Conservation (phyloP, 2,329 filamentous ascomycete genomes). For the Aspergillus glaucus region DNA sequence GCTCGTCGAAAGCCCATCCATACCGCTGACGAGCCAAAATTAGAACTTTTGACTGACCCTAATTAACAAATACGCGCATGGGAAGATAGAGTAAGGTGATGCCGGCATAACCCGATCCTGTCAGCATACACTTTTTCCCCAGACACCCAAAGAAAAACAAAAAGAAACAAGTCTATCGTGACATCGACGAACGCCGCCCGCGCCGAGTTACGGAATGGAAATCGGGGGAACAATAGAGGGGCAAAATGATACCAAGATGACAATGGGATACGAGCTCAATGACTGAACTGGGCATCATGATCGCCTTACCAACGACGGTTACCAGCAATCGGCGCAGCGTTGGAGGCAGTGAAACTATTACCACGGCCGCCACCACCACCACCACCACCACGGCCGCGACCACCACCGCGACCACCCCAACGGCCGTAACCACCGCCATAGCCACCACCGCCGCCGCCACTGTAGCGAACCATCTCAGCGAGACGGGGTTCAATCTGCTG, state of each 20-base stretch:
- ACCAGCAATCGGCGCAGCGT: slow-evolving; percentile 52
- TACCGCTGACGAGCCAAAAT: slow-evolving; percentile 1
- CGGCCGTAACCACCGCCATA: slow-evolving; percentile 45
- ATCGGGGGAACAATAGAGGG: slow-evolving; percentile 6
- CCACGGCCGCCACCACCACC: slow-evolving; percentile 44
- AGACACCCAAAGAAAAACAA: not conserved
- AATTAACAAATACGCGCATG: not conserved
- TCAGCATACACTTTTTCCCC: not conserved
- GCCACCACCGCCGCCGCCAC: slow-evolving; percentile 75
- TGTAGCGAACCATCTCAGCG: slow-evolving; percentile 89
- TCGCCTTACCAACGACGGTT: slow-evolving; percentile 51
- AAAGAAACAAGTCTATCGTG: slow-evolving; percentile 31
- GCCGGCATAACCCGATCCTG: not conserved
- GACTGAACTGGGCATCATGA: slow-evolving; percentile 15
- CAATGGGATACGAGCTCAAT: slow-evolving; percentile 22
- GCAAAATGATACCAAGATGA: slow-evolving; percentile 23
- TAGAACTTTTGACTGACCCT: slow-evolving; percentile 2
- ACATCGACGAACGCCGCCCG: slow-evolving; percentile 34
- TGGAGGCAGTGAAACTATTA: slow-evolving; percentile 52
- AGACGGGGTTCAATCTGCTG: slow-evolving; percentile 96
- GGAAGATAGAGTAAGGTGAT: not conserved
- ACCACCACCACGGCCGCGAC: slow-evolving; percentile 52
- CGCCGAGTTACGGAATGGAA: slow-evolving; percentile 28
- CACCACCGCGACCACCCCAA: slow-evolving; percentile 57
- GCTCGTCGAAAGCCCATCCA: not conserved